A percentile compares a stretch with the other conserved stretches of the same genome.
These are phyloP conservation scores for Pichia ethanolica DNA, from an alignment of 805 yeast species.

Conservation along the genomic window DNA sequence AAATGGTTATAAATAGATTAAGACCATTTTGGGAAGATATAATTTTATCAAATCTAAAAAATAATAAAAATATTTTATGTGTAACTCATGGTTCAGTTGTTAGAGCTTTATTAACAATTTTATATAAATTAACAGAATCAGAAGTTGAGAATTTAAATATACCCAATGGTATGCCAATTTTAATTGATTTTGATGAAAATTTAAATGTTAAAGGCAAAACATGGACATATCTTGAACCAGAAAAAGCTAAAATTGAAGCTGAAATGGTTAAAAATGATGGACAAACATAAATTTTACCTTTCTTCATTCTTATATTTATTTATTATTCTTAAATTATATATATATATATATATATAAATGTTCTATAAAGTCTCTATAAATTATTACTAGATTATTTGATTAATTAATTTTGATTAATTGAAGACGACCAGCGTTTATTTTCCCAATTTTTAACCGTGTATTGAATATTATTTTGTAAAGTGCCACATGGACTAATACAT, in stretches of 20 bases:
- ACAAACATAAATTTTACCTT: background rate
- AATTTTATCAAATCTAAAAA: conserved; percentile 40
- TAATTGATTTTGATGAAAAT: conserved; percentile 43
- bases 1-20: conserved; percentile 63
- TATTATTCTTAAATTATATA: background rate
- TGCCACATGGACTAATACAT: conserved; percentile 24
- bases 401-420: too few species aligned
- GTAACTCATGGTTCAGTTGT: conserved; percentile 82
- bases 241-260: conserved; percentile 70
- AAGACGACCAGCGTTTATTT: conserved; percentile 34
- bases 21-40: conserved; percentile 51
- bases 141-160: conserved; percentile 69
- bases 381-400: too few species aligned
- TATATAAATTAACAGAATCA: conserved; percentile 57
- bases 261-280: conserved; percentile 79
- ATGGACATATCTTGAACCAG: conserved; percentile 72
- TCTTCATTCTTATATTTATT: background rate
- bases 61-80: conserved; percentile 51
- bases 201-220: conserved; percentile 22
- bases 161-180: conserved; percentile 79
- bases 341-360: background rate
- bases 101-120: conserved; percentile 62
- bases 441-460: conserved; percentile 47
- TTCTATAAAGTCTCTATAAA: background rate
- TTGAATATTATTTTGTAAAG: conserved; percentile 26